These are phyloP conservation scores for sorghum (Sorghum bicolor) DNA, from an alignment of 176 grass and related monocot genomes.

Conservation along the genomic window DNA sequence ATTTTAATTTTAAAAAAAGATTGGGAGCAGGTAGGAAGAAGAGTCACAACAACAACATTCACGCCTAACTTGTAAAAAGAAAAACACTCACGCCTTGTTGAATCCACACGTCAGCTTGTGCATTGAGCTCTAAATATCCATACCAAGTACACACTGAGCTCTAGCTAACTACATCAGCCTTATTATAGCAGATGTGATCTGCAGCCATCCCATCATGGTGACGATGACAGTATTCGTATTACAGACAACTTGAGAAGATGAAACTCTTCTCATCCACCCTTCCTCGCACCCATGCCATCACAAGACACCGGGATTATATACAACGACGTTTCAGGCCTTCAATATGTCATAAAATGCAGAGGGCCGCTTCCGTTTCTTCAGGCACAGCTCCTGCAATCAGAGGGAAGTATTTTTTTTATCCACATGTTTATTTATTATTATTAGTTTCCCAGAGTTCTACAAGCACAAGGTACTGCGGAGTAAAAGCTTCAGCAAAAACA, in stretches of 20 bases:
- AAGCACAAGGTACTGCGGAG: background rate
- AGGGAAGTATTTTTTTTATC: background rate
- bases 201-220: background rate
- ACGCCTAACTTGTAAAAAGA: background rate
- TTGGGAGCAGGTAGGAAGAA: background rate
- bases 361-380: constrained; percentile 55
- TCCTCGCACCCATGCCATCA: background rate
- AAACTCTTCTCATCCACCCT: background rate
- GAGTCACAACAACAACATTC: background rate
- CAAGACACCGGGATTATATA: background rate
- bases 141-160: background rate
- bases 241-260: background rate
- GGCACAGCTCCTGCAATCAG: constrained; percentile 59
- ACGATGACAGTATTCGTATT: background rate
- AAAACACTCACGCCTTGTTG: background rate
- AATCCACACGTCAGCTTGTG: background rate
- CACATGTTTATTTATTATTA: constrained; percentile 14
- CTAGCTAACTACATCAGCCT: background rate
- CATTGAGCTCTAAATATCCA: background rate
- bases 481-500: background rate
- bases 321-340: constrained; percentile 20
- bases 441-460: background rate
- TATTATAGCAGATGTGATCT: background rate
- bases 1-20: background rate
- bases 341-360: constrained; percentile 58